Base-by-base conservation (phyloP, 208 protist species). In the Tetramitus jugosus region DNA sequence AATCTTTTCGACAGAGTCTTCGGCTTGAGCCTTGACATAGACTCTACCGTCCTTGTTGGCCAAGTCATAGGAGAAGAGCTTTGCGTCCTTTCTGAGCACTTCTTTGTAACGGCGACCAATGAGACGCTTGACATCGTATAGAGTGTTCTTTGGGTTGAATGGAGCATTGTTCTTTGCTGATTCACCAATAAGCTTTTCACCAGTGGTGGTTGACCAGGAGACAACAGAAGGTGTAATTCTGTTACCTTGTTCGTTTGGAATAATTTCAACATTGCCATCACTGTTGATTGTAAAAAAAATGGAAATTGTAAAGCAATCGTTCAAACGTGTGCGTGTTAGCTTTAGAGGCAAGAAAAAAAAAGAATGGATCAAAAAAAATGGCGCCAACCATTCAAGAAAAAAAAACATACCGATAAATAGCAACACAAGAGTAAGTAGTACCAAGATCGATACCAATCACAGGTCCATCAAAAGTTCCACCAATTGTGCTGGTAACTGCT, bases 111-210 rank as follows among this genome's bases (percentile, higher is more conserved):
- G 82, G 76, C 92, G 86, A 71, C 93, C 93, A 78, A 97, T 94
- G 2, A 97, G 79, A 71, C 93, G 87, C 88, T 96, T 97, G 45
- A 88, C 89, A 81, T 93, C 93, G 77, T 94, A 96, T 42, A 96
- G 79, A 39, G 93, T 96, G 81, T 95, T 95, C 33, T 62, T 69
- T 46, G 93, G 93, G 81, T 96, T 96, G 20, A 89, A 77, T 35
- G 88, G 83, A n/a, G 86, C 86, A 85, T 96, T 91, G 81, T 94
- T 93, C 82, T 94, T 71, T 23, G 53, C 76, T 33, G 46, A n/a
- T 37, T 78, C 62, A 31, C 76, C 76, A n/a, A 71, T n/a, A 23
- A 68, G 35, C 60, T n/a, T 56, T 68, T 60, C 46, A 29, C 43
- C 56, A 56, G 2, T 45, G 33, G 37, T 1, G 1, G 2, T 64